Evolutionary conservation across 2,329 filamentous ascomycete species (phyloP).

Genomic region (Coniochaeta prunicola): DNA sequence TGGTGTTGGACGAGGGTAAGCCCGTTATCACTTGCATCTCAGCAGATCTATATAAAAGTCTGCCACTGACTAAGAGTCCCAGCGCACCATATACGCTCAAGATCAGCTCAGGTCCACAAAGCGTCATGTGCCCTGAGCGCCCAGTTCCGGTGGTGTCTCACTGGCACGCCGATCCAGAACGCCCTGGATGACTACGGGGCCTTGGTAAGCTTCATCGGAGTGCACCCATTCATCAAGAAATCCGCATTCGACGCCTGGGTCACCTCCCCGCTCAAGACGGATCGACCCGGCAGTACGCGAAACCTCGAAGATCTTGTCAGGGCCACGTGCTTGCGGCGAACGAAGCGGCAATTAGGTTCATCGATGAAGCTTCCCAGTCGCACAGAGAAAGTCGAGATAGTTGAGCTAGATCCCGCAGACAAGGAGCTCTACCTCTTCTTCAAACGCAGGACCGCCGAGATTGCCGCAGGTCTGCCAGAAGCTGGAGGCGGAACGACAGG

Average conservation of each 20-base stretch:
- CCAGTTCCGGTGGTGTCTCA: constrained; percentile 28
- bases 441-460: constrained; percentile 7
- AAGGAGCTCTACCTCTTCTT: constrained; percentile 17
- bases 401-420: constrained; percentile 9
- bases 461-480: constrained; percentile 1
- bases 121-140: constrained; percentile 19
- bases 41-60: neutral
- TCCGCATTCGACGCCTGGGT: constrained; percentile 16
- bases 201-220: constrained; percentile 23
- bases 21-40: neutral
- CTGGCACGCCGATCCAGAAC: constrained; percentile 33
- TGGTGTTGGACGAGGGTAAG: constrained; percentile 30
- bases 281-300: constrained; percentile 7
- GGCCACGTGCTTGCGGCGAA: constrained; percentile 22
- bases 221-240: constrained; percentile 14
- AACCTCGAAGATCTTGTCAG: constrained; percentile 16
- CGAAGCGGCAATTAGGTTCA: constrained; percentile 10
- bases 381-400: constrained; percentile 7
- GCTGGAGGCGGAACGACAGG: neutral
- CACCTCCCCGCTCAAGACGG: constrained; percentile 13
- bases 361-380: constrained; percentile 12
- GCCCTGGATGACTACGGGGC: constrained; percentile 29
- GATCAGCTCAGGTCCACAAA: constrained; percentile 20
- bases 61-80: neutral
- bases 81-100: constrained; percentile 30